Conservation (phyloP, 331 rosid species). For the Rhamnella rubrinervis region DNA sequence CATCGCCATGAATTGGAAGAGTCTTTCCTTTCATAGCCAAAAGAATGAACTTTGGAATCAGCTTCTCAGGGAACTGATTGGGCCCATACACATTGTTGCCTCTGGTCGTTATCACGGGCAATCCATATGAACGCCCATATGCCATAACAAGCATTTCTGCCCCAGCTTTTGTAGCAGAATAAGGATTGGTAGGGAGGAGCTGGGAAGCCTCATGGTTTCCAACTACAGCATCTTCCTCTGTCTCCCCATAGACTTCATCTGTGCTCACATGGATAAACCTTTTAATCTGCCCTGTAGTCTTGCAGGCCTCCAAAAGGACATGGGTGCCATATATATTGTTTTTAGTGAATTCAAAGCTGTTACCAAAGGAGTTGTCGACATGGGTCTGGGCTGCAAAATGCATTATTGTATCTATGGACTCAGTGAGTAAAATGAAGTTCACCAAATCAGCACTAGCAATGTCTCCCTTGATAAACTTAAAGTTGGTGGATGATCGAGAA, state of each 20-base stretch:
- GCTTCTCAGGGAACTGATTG: constrained; percentile 71
- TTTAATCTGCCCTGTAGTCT: constrained; percentile 52
- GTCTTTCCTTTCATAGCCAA: constrained; percentile 61
- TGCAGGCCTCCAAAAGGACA: constrained; percentile 77
- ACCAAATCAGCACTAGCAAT: constrained; percentile 68
- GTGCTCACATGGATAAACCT: constrained; percentile 80
- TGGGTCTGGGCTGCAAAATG: constrained; percentile 85
- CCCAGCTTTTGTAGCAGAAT: constrained; percentile 77
- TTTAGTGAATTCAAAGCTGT: constrained; percentile 71
- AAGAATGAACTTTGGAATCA: constrained; percentile 69
- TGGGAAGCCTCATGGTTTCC: constrained; percentile 83
- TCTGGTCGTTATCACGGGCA: constrained; percentile 67
- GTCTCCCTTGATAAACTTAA: constrained; percentile 76
- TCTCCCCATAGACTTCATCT: constrained; percentile 75
- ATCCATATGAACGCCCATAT: constrained; percentile 61
- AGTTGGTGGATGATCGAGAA: constrained; percentile 46
- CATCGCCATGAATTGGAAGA: constrained; percentile 79
- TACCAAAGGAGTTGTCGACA: constrained; percentile 76
- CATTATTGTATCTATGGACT: constrained; percentile 72
- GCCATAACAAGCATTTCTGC: constrained; percentile 88
- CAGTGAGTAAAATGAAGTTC: constrained; percentile 57
- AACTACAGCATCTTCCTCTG: constrained; percentile 69
- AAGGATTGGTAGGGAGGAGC: constrained; percentile 73
- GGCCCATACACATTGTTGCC: constrained; percentile 79
- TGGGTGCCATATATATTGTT: constrained; percentile 75